A percentile compares a stretch with the other conserved stretches of the same genome.
phyloP scores from a whole-genome alignment of 2,329 filamentous ascomycete species.

The Coleophoma cylindrospora region DNA sequence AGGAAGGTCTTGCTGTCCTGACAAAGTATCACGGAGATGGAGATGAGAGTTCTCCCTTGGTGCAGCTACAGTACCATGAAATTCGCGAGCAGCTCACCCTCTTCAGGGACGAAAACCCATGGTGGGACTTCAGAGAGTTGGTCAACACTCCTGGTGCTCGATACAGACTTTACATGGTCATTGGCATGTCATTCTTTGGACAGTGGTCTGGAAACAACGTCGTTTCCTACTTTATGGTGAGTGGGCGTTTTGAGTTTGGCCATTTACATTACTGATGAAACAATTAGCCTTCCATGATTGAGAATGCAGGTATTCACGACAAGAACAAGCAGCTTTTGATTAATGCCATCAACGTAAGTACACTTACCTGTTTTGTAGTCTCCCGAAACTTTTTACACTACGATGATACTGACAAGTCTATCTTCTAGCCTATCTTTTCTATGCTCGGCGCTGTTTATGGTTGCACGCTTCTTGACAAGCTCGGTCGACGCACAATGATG shows the following conservation, averaged over 20 bases:
- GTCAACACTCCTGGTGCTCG: constrained; percentile 40
- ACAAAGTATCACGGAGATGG: constrained; percentile 54
- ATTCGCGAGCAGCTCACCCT: constrained; percentile 45
- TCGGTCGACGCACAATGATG: constrained; percentile 38
- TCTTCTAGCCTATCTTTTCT: constrained; percentile 26
- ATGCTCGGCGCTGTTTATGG: constrained; percentile 38
- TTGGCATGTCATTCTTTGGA: constrained; percentile 47
- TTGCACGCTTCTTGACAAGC: constrained; percentile 34
- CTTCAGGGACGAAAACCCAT: constrained; percentile 48
- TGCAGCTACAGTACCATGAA: constrained; percentile 52
- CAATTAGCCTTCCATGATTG: constrained; percentile 35
- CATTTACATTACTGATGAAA: no score
- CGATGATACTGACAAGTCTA: no score
- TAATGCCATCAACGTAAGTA: constrained; percentile 23
- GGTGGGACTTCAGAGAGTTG: constrained; percentile 54
- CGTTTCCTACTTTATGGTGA: constrained; percentile 31
- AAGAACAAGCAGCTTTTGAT: constrained; percentile 26
- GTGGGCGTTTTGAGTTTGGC: not conserved
- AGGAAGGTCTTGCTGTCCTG: constrained; percentile 50
- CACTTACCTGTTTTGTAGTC: no score
- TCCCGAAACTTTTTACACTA: no score
- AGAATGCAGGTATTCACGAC: constrained; percentile 28
- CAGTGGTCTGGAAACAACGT: constrained; percentile 41
- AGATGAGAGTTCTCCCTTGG: constrained; percentile 43
- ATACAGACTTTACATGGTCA: constrained; percentile 44